These are phyloP conservation scores for Ceratobasidium sp. DNA, from an alignment of 1,284 basidiomycete genomes.

Conservation along the genomic window DNA sequence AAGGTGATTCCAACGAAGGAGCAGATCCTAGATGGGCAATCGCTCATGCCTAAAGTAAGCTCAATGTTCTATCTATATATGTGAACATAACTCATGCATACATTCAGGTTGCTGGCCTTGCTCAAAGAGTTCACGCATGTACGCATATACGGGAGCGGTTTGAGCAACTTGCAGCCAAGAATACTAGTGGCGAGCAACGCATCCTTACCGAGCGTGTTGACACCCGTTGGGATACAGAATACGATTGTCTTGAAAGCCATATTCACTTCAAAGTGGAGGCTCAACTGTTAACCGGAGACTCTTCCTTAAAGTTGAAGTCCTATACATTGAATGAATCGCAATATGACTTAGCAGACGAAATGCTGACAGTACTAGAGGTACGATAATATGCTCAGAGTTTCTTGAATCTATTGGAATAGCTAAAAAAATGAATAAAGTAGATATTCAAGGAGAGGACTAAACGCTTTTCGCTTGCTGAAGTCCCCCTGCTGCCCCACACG, in stretches of 20 bases:
- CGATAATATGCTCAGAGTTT: background rate
- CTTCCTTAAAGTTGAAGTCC: background rate
- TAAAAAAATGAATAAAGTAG: background rate
- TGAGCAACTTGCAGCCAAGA: background rate
- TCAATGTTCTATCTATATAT: background rate
- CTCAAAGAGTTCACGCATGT: background rate
- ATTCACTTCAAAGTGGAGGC: background rate
- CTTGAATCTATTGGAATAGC: background rate
- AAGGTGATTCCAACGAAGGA: background rate
- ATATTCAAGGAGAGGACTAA: slow-evolving; percentile 22
- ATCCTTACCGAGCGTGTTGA: background rate
- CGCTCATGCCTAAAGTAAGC: slow-evolving; percentile 2
- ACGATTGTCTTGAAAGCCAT: slow-evolving; percentile 1
- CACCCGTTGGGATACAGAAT: slow-evolving; percentile 4
- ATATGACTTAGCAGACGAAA: background rate
- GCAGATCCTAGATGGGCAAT: background rate
- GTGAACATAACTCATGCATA: slow-evolving; percentile 7
- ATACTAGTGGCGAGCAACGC: background rate
- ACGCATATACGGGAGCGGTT: background rate
- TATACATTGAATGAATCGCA: background rate
- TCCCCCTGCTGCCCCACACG: slow-evolving; percentile 5
- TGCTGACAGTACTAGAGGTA: slow-evolving; percentile 11
- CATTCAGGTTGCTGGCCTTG: slow-evolving; percentile 14
- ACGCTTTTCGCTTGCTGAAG: slow-evolving; percentile 7
- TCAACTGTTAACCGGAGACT: background rate